A percentile compares a stretch with the other conserved stretches of the same genome.
These are phyloP conservation scores for Miamiensis avidus DNA, from an alignment of 169 alveolate species.

Conservation along the genomic window DNA sequence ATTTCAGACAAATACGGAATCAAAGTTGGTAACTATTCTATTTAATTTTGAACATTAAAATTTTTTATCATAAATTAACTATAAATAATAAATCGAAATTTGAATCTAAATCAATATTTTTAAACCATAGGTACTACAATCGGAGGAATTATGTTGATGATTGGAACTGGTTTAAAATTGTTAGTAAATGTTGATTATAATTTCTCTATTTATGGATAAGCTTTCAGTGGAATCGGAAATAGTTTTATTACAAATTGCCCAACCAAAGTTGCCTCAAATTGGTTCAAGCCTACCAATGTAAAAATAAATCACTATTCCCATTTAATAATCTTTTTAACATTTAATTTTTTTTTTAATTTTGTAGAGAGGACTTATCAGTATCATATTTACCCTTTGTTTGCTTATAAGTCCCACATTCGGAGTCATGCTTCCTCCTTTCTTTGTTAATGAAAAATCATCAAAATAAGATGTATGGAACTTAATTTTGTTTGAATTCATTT, in stretches of 20 bases:
- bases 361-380: background rate
- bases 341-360: background rate
- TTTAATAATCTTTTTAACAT: background rate
- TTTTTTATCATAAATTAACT: too few species aligned
- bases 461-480: background rate
- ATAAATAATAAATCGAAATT: too few species aligned
- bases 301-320: background rate
- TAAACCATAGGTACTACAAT: background rate
- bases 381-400: background rate
- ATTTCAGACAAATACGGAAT: background rate
- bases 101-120: too few species aligned
- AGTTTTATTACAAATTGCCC: slow-evolving; percentile 9
- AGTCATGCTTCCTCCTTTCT: background rate
- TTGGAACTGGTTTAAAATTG: slow-evolving; percentile 17
- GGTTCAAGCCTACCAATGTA: slow-evolving; percentile 19
- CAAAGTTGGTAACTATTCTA: background rate
- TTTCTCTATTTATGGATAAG: background rate
- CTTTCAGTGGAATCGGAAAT: slow-evolving; percentile 5
- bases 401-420: background rate
- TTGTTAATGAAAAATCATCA: background rate
- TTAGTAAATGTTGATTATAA: background rate
- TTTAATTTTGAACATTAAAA: too few species aligned
- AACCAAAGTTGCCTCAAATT: slow-evolving; percentile 16
- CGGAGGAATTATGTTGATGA: slow-evolving; percentile 9
- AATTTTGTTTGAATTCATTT: slow-evolving; percentile 10